Base-by-base conservation (phyloP, 768 basidiomycete genomes). In the Cystofilobasidium capitatum region DNA sequence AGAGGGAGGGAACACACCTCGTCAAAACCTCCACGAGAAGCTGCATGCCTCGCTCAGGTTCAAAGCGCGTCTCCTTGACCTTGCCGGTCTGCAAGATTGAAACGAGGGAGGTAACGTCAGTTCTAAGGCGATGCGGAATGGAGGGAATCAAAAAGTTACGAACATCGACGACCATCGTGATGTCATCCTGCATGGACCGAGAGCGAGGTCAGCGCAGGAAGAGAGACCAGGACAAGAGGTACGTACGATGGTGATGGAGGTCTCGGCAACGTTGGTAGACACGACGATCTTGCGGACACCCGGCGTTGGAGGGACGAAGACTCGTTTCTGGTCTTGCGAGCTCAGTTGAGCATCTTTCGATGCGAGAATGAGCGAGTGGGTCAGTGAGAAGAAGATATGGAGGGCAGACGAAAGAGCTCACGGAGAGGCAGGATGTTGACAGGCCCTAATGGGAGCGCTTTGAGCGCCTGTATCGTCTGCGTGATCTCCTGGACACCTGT, bases 211-310 rank as follows among this genome's bases (percentile, higher is more conserved):
- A 20, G 31, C 24, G n/a, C 33, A 3, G 14, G 33, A 35, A 20
- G 20, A 42, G 47, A 22, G 55, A 31, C 16, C 39, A 47, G 13
- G 45, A 8, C 8, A 49, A 12, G 6, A 24, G 7, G 45, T 12
- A 33, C 51, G 29, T 1, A 55, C 37, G 49, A 60, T 69, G 17
- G 75, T 72, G 35, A 70, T 61, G 74, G 80, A 63, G 66, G 85
- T 89, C 82, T 92, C 90, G 8, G 90, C 90, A 36, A 97, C 88
- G 73, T 96, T 96, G 3, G 93, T 96, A 0, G 91, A 83, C 0
- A 85, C 89, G 51, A 96, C 85, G 35, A 94, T 83, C 76, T 94
- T 94, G 82, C 91, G 86, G 60, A 69, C 72, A 0, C 76, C 74
- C 42, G 80, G 79, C 2, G 81, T 78, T 0, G 84, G 83, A 6